Percentiles rank a stretch among this genome's conserved stretches.
Evolutionary conservation across 805 yeast species (phyloP).

Genomic region (Kuraishia molischiana): DNA sequence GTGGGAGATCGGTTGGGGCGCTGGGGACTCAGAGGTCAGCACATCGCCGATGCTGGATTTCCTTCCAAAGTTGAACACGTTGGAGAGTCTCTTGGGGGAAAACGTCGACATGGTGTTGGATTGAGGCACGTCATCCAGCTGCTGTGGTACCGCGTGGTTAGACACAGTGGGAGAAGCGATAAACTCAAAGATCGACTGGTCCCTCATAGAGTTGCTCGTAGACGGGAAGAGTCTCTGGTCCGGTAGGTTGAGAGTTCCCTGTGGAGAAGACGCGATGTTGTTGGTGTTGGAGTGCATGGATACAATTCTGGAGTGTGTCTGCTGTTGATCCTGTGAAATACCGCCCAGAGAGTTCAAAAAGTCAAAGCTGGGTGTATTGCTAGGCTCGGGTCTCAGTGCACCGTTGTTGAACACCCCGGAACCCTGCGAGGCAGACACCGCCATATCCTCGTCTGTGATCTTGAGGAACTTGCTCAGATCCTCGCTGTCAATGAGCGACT

Average conservation of each 20-base stretch:
- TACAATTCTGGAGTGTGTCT: neutral
- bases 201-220: neutral
- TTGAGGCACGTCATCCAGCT: neutral
- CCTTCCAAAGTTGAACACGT: constrained; percentile 17
- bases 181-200: neutral
- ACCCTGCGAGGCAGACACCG: neutral
- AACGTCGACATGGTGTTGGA: constrained; percentile 6
- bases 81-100: constrained; percentile 21
- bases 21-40: neutral
- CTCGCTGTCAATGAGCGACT: constrained; percentile 17
- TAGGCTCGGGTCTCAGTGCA: neutral
- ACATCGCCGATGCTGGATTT: constrained; percentile 6
- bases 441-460: constrained; percentile 2
- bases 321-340: neutral
- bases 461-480: constrained; percentile 8
- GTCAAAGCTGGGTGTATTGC: neutral
- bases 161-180: neutral
- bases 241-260: neutral
- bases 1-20: constrained; percentile 1
- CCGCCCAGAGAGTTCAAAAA: neutral
- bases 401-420: neutral
- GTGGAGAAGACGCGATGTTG: neutral
- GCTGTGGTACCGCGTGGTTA: neutral
- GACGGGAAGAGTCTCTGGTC: neutral
- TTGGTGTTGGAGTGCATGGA: neutral